Conservation (phyloP, 108 stramenopile genomes). For the Parietichytrium sp. region DNA sequence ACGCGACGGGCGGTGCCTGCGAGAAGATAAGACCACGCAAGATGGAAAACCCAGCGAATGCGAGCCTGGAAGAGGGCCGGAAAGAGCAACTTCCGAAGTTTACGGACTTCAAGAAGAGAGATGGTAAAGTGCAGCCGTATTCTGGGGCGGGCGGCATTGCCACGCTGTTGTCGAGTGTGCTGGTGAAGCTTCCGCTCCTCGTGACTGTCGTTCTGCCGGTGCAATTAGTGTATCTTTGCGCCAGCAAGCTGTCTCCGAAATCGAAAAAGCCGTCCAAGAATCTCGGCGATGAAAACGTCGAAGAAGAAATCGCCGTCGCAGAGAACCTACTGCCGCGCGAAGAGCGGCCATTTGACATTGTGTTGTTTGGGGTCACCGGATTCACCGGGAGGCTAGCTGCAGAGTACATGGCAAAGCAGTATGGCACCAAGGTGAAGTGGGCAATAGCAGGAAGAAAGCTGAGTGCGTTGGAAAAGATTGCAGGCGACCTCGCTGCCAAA, state of each 20-base stretch:
- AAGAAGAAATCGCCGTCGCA: background rate
- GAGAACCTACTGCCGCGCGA: background rate
- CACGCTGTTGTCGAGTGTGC: background rate
- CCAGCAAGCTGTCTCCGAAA: background rate
- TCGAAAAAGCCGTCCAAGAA: background rate
- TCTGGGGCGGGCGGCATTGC: background rate
- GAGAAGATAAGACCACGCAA: no score
- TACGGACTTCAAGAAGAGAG: constrained; percentile 20
- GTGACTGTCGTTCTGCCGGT: background rate
- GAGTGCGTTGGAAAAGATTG: constrained; percentile 41
- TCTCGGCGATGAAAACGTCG: background rate
- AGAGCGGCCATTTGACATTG: constrained; percentile 59
- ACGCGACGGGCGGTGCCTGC: no score
- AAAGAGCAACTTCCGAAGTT: no score
- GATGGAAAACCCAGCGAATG: no score
- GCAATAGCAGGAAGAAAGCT: constrained; percentile 58
- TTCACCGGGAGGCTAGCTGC: constrained; percentile 78
- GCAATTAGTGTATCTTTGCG: background rate
- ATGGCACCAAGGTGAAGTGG: constrained; percentile 62
- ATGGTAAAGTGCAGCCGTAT: background rate
- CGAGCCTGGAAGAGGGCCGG: no score
- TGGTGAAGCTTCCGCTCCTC: background rate
- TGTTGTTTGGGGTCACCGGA: constrained; percentile 79
- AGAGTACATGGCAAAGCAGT: constrained; percentile 38
- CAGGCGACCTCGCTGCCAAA: constrained; percentile 49